Evolutionary conservation across 2,329 filamentous ascomycete species (phyloP).

Genomic region (Aspergillus chevalieri): DNA sequence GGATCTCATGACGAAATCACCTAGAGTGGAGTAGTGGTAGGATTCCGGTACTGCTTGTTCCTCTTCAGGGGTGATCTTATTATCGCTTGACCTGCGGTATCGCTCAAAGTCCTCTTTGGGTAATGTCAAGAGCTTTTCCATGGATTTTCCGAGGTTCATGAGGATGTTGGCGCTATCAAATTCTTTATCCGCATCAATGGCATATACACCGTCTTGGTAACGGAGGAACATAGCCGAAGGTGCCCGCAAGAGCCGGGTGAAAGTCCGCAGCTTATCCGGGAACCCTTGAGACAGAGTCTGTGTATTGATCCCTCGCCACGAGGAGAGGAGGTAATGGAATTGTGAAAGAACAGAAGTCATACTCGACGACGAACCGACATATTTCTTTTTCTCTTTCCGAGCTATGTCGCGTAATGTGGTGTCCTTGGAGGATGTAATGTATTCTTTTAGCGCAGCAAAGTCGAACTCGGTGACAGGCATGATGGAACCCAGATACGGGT

Average conservation of each 20-base stretch:
- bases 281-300: constrained; percentile 64
- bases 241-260: constrained; percentile 64
- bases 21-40: constrained; percentile 80
- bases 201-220: constrained; percentile 78
- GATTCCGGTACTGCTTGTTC: constrained; percentile 67
- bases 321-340: constrained; percentile 85
- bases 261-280: constrained; percentile 53
- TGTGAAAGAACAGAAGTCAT: constrained; percentile 85
- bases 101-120: constrained; percentile 77
- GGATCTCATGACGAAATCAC: constrained; percentile 88
- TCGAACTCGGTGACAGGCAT: constrained; percentile 94
- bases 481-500: constrained; percentile 85
- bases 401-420: constrained; percentile 63
- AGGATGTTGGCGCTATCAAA: constrained; percentile 79
- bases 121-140: constrained; percentile 90
- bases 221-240: constrained; percentile 78
- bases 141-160: constrained; percentile 86
- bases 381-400: constrained; percentile 63
- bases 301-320: constrained; percentile 68
- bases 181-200: constrained; percentile 93
- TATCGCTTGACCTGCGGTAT: constrained; percentile 64
- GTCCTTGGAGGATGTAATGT: constrained; percentile 89
- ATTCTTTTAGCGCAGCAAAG: constrained; percentile 76
- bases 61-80: constrained; percentile 60
- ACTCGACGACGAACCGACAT: constrained; percentile 91